These are phyloP conservation scores for Russula vinacea DNA, from an alignment of 768 basidiomycete species.

Conservation along the genomic window DNA sequence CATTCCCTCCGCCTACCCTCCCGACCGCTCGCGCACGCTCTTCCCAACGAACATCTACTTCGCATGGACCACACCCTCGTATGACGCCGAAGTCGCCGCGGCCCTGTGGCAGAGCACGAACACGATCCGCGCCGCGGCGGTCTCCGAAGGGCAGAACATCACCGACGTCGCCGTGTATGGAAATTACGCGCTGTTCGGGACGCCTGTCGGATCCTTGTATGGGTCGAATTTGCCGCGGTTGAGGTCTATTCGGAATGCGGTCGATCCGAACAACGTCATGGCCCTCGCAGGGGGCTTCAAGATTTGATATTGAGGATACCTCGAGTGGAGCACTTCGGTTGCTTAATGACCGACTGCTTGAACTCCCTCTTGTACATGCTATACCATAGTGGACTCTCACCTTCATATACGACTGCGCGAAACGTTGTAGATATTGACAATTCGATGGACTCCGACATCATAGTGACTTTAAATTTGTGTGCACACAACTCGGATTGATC, in stretches of 20 bases:
- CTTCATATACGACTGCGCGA: background rate
- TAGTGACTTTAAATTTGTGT: background rate
- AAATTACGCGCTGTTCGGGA: slow-evolving; percentile 31
- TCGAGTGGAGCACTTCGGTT: background rate
- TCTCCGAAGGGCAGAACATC: slow-evolving; percentile 28
- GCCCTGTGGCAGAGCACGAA: slow-evolving; percentile 6
- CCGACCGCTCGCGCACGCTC: slow-evolving; percentile 28
- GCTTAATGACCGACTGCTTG: background rate
- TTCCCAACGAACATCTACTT: slow-evolving; percentile 27
- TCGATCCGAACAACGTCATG: slow-evolving; percentile 31
- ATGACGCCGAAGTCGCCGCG: slow-evolving; percentile 1
- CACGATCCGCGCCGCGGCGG: slow-evolving; percentile 10
- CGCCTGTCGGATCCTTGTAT: slow-evolving; percentile 24
- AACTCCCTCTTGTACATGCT: background rate
- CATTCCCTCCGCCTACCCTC: slow-evolving; percentile 26
- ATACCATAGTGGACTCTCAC: background rate
- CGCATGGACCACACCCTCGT: slow-evolving; percentile 11
- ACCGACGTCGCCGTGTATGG: slow-evolving; percentile 20
- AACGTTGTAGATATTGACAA: background rate
- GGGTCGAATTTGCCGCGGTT: slow-evolving; percentile 26
- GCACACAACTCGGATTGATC: background rate
- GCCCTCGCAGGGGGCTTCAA: slow-evolving; percentile 30
- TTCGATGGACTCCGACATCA: too few relatives aligned
- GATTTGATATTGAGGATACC: slow-evolving; percentile 15
- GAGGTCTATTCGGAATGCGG: slow-evolving; percentile 8